Conservation (phyloP, 768 basidiomycete genomes). For the Boletus pseudopeckii region DNA sequence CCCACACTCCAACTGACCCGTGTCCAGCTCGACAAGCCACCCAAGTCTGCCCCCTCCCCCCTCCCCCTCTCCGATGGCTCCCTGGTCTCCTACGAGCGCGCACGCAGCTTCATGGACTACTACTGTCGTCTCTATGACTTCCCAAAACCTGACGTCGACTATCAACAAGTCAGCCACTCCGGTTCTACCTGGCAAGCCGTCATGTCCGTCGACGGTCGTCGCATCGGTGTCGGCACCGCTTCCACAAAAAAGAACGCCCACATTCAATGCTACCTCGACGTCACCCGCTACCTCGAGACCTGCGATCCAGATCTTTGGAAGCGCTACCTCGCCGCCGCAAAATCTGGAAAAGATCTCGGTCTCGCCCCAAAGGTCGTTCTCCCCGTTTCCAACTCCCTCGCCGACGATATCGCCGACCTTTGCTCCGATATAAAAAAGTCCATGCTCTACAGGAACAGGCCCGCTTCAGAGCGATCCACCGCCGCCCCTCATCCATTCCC, state of each 20-base stretch:
- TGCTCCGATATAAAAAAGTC: conserved; percentile 63
- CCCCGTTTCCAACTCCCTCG: conserved; percentile 57
- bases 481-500: not conserved
- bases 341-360: conserved; percentile 65
- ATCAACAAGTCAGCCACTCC: conserved; percentile 28
- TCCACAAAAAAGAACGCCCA: conserved; percentile 68
- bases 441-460: conserved; percentile 63
- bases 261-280: conserved; percentile 79
- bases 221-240: conserved; percentile 78
- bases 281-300: conserved; percentile 77
- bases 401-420: conserved; percentile 69
- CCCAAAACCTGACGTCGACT: conserved; percentile 66
- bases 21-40: conserved; percentile 28
- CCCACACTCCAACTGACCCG: not conserved
- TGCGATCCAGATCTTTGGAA: conserved; percentile 84
- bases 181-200: conserved; percentile 60
- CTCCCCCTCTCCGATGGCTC: conserved; percentile 57
- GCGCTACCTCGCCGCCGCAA: conserved; percentile 56
- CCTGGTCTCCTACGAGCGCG: conserved; percentile 62
- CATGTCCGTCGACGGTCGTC: conserved; percentile 71
- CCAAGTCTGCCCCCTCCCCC: conserved; percentile 14
- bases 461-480: conserved; percentile 29
- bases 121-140: conserved; percentile 83
- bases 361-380: conserved; percentile 69
- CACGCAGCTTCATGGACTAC: conserved; percentile 91